Base-by-base conservation (phyloP, 305 asterid species). In the Fraxinus sp. region DNA sequence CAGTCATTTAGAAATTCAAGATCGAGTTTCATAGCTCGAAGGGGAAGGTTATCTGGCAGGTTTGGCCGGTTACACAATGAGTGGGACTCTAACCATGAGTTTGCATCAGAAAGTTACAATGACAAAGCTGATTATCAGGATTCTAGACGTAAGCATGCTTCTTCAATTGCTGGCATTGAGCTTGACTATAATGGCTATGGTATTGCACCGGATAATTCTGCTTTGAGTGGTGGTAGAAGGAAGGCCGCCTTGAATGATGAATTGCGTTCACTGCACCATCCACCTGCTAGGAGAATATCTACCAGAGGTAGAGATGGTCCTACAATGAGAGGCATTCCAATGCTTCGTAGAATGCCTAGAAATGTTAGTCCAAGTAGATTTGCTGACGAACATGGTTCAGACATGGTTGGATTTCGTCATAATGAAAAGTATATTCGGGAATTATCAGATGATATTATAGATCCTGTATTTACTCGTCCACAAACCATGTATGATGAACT, bases 71-170 rank as follows among this genome's bases (percentile, higher is more conserved):
- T 83, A 2, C 93, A 82, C 49, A 72, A 88, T 76, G 94, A 93
- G n/a, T 89, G 98, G 97, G 86, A 90, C 86, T 85, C 93, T 35
- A 89, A 85, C 49, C 91, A 87, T 41, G 86, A 90, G 79, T 92
- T 86, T 84, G 86, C 86, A 77, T 74, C 89, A 57, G 92, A 86
- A 86, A 84, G 84, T 79, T 89, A 86, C 83, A 82, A 84, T 77
- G 87, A 87, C 81, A 88, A 80, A 30, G 82, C 88, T 81, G 88
- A 88, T 85, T 90, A 92, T 84, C 90, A 90, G 20, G 89, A 81
- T 66, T 49, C 83, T 77, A 84, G 97, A 80, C 92, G 85, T 77
- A 91, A 92, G 77, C 89, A 87, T 36, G 80, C 86, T 68, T 57
- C 93, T 78, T 74, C 88, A 39, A 68, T 84, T n/a, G 64, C 88